Evolutionary conservation across 805 yeast genomes (phyloP).

Genomic region (Zygotorulaspora sp.): DNA sequence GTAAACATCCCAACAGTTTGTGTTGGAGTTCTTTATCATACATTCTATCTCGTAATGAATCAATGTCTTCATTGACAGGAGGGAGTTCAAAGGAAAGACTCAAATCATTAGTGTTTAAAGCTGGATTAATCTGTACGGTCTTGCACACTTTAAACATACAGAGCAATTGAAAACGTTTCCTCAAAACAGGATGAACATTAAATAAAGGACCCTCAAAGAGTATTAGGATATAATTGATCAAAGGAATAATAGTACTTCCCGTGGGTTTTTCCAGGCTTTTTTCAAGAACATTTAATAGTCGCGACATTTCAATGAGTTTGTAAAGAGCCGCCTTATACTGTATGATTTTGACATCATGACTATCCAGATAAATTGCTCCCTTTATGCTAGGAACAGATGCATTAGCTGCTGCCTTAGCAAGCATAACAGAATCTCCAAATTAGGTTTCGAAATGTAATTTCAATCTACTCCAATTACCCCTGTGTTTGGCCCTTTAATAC

Average conservation of each 20-base stretch:
- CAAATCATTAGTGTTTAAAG: slow-evolving; percentile 16
- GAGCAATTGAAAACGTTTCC: slow-evolving; percentile 38
- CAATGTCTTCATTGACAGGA: slow-evolving; percentile 13
- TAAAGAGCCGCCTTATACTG: slow-evolving; percentile 54
- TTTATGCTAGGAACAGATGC: slow-evolving; percentile 34
- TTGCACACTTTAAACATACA: slow-evolving; percentile 28
- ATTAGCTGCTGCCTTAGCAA: slow-evolving; percentile 36
- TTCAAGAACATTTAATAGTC: slow-evolving; percentile 34
- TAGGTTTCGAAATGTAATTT: too few relatives aligned
- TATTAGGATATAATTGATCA: slow-evolving; percentile 36
- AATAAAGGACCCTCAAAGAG: slow-evolving; percentile 39
- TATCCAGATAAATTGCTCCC: slow-evolving; percentile 39
- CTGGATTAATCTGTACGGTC: slow-evolving; percentile 20
- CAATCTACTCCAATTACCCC: too few relatives aligned
- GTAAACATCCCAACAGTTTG: slow-evolving; percentile 24
- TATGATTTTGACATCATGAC: slow-evolving; percentile 52
- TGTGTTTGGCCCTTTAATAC: too few relatives aligned
- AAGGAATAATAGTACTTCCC: slow-evolving; percentile 31
- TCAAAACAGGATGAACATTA: slow-evolving; percentile 39
- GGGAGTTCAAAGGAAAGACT: slow-evolving; percentile 25
- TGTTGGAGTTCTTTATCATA: slow-evolving; percentile 28
- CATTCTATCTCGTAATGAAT: slow-evolving; percentile 16
- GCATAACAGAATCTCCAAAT: too few relatives aligned
- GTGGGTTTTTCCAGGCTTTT: slow-evolving; percentile 24
- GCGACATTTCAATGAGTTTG: slow-evolving; percentile 41